A percentile compares a stretch with the other conserved stretches of the same genome.
Evolutionary conservation across 2,329 filamentous ascomycete species (phyloP).

Genomic region (Basipetospora chlamydospora): DNA sequence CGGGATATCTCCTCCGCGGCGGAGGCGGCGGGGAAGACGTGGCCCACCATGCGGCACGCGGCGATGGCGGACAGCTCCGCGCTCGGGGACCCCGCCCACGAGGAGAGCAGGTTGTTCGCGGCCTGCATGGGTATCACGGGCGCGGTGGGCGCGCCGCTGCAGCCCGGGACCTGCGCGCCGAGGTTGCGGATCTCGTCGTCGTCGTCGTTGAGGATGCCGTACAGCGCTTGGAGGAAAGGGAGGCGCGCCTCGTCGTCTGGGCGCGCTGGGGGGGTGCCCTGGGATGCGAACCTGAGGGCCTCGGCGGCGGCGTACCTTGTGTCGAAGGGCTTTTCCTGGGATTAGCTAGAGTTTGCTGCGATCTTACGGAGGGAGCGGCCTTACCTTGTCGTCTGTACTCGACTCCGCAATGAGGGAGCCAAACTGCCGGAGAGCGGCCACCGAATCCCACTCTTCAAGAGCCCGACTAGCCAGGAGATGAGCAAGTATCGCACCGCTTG

Average conservation of each 20-base stretch:
- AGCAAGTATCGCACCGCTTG: constrained; percentile 29
- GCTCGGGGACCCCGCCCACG: constrained; percentile 24
- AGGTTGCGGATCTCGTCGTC: constrained; percentile 73
- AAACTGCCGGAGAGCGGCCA: constrained; percentile 22
- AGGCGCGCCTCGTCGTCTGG: constrained; percentile 25
- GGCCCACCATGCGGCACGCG: constrained; percentile 24
- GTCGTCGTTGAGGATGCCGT: constrained; percentile 73
- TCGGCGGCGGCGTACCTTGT: constrained; percentile 44
- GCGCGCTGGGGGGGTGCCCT: constrained; percentile 7
- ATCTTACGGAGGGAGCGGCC: too few species aligned
- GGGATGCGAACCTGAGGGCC: constrained; percentile 39
- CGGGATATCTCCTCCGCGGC: neutral
- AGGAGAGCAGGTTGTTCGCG: constrained; percentile 21
- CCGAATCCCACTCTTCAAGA: neutral
- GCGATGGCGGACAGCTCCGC: constrained; percentile 25
- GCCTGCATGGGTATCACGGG: constrained; percentile 33
- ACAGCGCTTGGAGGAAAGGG: constrained; percentile 48
- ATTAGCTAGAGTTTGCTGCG: neutral
- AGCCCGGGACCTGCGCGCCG: constrained; percentile 34
- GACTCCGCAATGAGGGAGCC: constrained; percentile 34
- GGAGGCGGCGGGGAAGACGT: constrained; percentile 7
- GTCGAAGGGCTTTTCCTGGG: constrained; percentile 51
- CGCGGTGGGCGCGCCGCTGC: constrained; percentile 26
- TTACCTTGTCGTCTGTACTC: constrained; percentile 31
- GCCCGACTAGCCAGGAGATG: constrained; percentile 14